These are phyloP conservation scores for Penicillium coprophilum DNA, from an alignment of 495 filamentous ascomycete genomes.

Conservation along the genomic window DNA sequence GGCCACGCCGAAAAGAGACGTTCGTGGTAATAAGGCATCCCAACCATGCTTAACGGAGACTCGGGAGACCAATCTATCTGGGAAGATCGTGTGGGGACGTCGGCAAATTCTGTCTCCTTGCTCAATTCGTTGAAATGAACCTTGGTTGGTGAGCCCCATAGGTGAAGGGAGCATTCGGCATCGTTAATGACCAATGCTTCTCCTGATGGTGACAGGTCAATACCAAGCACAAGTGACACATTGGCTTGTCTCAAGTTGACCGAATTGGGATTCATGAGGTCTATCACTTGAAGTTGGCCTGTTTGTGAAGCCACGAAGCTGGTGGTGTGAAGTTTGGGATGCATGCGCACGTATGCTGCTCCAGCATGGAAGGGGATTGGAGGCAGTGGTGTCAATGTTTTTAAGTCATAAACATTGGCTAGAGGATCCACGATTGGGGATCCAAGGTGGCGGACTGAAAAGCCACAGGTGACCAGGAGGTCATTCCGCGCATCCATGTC, in stretches of 20 bases:
- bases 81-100: conserved; percentile 52
- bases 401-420: conserved; percentile 92
- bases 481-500: conserved; percentile 95
- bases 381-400: conserved; percentile 76
- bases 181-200: conserved; percentile 85
- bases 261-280: conserved; percentile 90
- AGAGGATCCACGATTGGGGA: conserved; percentile 77
- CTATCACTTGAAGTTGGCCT: conserved; percentile 90
- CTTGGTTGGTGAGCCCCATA: conserved; percentile 92
- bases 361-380: conserved; percentile 91
- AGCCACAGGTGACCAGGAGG: conserved; percentile 92
- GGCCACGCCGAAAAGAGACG: conserved; percentile 87
- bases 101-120: conserved; percentile 74
- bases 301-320: conserved; percentile 85
- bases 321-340: conserved; percentile 90
- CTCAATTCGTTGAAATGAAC: conserved; percentile 85
- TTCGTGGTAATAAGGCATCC: conserved; percentile 93
- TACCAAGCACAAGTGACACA: conserved; percentile 66
- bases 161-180: conserved; percentile 70
- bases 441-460: conserved; percentile 67
- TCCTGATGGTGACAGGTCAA: conserved; percentile 88
- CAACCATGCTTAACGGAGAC: conserved; percentile 78
- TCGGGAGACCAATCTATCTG: conserved; percentile 68
- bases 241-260: conserved; percentile 87
- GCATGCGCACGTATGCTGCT: conserved; percentile 90